Evolutionary conservation across 202 grass and related monocot species (phyloP).

Genomic region (Alloteropsis angusta): DNA sequence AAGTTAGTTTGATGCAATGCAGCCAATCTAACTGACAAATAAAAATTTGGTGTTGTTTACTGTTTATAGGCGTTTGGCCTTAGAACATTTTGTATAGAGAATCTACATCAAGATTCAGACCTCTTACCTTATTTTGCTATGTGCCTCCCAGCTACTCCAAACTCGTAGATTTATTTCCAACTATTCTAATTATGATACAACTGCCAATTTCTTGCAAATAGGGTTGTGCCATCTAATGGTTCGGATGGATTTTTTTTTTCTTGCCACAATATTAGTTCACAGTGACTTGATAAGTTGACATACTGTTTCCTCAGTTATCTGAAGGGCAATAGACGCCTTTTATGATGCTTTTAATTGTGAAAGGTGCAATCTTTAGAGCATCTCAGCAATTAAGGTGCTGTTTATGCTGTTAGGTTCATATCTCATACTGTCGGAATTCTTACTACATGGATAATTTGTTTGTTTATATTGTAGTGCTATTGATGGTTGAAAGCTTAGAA

Average conservation of each 20-base stretch:
- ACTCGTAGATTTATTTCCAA: neutral
- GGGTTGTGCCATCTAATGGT: neutral
- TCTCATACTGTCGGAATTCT: neutral
- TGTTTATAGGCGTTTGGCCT: neutral
- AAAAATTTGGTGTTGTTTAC: neutral
- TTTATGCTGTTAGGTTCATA: neutral
- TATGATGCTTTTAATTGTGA: neutral
- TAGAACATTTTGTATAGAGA: neutral
- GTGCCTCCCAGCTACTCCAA: neutral
- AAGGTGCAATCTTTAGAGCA: neutral
- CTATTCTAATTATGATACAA: neutral
- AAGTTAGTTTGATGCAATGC: neutral
- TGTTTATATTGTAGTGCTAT: slow-evolving; percentile 28
- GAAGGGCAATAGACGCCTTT: neutral
- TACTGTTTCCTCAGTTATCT: neutral
- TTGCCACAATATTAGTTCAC: neutral
- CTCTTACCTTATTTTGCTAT: neutral
- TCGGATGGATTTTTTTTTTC: neutral
- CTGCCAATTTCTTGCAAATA: neutral
- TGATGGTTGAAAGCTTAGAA: slow-evolving; percentile 26
- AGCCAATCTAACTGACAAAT: neutral
- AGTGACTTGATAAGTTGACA: neutral
- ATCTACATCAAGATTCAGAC: neutral
- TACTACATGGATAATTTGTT: neutral
- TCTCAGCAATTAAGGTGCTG: neutral